phyloP scores from a whole-genome alignment of 192 early-diverging fungal species.

The Entomortierella parvispora region DNA sequence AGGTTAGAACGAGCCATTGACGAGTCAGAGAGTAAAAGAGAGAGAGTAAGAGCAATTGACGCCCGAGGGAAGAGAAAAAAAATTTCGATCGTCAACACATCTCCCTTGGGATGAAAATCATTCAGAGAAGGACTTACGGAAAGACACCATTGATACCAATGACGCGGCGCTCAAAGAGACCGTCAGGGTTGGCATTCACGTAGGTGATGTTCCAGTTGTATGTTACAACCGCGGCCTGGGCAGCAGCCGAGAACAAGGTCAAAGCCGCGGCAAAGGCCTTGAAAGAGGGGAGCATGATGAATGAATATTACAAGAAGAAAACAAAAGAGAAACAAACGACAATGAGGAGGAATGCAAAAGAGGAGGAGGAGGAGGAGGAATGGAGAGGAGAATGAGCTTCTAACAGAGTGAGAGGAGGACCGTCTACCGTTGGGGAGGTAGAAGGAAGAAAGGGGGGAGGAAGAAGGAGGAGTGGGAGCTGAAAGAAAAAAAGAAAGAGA shows the following conservation, averaged over 20 bases:
- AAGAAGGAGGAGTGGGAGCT: too few relatives aligned
- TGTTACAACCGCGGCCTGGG: conserved; percentile 59
- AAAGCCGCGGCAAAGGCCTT: too few relatives aligned
- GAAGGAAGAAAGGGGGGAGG: conserved; percentile 13
- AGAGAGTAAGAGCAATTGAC: too few relatives aligned
- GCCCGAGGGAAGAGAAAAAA: conserved; percentile 4
- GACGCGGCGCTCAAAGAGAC: conserved; percentile 63
- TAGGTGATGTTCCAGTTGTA: conserved; percentile 76
- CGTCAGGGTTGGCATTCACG: conserved; percentile 69
- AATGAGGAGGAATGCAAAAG: conserved; percentile 2
- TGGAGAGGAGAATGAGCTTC: conserved; percentile 9
- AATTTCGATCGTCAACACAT: too few relatives aligned
- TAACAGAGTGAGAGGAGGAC: not conserved
- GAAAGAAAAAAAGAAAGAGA: not conserved
- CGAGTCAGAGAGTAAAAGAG: too few relatives aligned
- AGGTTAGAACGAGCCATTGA: not conserved
- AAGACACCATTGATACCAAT: conserved; percentile 70
- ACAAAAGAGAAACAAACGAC: not conserved
- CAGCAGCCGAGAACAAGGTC: conserved; percentile 12
- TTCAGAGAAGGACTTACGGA: conserved; percentile 63
- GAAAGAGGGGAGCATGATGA: too few relatives aligned
- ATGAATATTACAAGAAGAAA: conserved; percentile 6
- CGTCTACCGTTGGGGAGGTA: too few relatives aligned
- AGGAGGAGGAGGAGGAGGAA: too few relatives aligned
- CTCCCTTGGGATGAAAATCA: too few relatives aligned